Evolutionary conservation across 352 stramenopile genomes (phyloP).

Genomic region (Pythium rishiriense): DNA sequence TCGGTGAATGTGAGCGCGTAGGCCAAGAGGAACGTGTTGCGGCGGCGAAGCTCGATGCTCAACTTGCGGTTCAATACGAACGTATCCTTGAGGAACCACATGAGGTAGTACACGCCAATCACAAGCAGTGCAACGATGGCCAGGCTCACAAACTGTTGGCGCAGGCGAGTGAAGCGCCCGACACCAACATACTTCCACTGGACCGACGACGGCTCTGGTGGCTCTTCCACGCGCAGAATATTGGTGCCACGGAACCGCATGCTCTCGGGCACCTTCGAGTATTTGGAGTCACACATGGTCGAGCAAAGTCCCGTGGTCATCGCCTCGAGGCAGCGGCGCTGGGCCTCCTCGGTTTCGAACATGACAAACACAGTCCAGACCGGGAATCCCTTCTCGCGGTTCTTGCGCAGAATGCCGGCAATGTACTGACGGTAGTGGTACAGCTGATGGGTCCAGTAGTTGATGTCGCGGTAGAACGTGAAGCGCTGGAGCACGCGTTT

Average conservation of each 20-base stretch:
- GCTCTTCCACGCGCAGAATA: conserved; percentile 68
- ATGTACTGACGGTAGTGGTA: conserved; percentile 46
- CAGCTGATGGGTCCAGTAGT: conserved; percentile 62
- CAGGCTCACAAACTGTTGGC: conserved; percentile 50
- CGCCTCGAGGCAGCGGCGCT: conserved; percentile 52
- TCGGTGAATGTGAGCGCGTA: conserved; percentile 54
- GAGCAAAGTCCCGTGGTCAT: conserved; percentile 51
- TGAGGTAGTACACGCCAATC: conserved; percentile 54
- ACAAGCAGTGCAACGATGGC: conserved; percentile 50
- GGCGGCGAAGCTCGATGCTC: conserved; percentile 32
- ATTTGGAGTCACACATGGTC: conserved; percentile 41
- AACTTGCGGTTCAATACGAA: conserved; percentile 35
- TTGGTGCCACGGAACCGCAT: conserved; percentile 67
- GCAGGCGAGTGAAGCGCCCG: conserved; percentile 33
- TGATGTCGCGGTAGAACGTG: conserved; percentile 47
- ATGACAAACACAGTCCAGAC: conserved; percentile 79
- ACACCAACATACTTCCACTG: conserved; percentile 71
- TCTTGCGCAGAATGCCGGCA: conserved; percentile 29
- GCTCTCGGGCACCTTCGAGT: conserved; percentile 33
- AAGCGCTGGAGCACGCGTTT: conserved; percentile 42
- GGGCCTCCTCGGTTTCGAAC: conserved; percentile 72
- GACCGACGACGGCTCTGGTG: conserved; percentile 64
- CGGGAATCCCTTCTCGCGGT: conserved; percentile 36
- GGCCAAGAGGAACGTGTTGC: conserved; percentile 55
- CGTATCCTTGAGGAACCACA: conserved; percentile 36